Conservation (phyloP, 208 protist species). For the Wallacemonas rigidus region DNA sequence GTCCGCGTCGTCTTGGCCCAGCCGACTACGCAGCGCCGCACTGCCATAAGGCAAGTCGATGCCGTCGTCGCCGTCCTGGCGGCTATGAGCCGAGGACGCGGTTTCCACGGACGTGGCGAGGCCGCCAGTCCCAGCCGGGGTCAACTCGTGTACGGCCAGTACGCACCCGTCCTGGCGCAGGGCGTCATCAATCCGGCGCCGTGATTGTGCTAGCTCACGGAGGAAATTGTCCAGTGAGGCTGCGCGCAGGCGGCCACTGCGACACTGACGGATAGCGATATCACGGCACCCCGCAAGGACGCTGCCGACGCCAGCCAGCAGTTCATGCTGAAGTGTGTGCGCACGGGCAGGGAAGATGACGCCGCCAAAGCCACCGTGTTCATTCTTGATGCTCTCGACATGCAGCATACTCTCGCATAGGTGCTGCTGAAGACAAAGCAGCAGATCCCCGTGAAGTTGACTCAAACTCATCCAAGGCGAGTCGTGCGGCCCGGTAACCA, state of each 20-base stretch:
- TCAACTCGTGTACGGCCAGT: slow-evolving; percentile 3
- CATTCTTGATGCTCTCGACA: slow-evolving; percentile 2
- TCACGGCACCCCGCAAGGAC: slow-evolving; percentile 17
- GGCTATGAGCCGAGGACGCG: too few species aligned
- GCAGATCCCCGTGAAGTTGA: slow-evolving; percentile 34
- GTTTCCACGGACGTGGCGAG: too few species aligned
- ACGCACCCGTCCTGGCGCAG: background rate
- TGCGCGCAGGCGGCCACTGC: background rate
- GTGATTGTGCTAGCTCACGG: background rate
- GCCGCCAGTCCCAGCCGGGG: too few species aligned
- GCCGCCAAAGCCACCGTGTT: slow-evolving; percentile 24
- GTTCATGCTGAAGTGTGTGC: slow-evolving; percentile 22
- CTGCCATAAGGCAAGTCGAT: background rate
- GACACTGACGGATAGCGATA: background rate
- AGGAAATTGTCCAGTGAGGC: background rate
- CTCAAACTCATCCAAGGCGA: background rate
- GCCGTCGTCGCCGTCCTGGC: background rate
- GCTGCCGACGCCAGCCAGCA: slow-evolving; percentile 19
- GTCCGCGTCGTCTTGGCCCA: slow-evolving; percentile 1
- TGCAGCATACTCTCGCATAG: slow-evolving; percentile 21
- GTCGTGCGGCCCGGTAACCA: background rate
- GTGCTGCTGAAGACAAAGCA: slow-evolving; percentile 36
- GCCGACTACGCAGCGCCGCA: background rate
- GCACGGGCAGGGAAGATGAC: slow-evolving; percentile 28
- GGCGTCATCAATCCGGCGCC: background rate